Base-by-base conservation (phyloP, 2,329 filamentous ascomycete species). In the Alternaria solani region DNA sequence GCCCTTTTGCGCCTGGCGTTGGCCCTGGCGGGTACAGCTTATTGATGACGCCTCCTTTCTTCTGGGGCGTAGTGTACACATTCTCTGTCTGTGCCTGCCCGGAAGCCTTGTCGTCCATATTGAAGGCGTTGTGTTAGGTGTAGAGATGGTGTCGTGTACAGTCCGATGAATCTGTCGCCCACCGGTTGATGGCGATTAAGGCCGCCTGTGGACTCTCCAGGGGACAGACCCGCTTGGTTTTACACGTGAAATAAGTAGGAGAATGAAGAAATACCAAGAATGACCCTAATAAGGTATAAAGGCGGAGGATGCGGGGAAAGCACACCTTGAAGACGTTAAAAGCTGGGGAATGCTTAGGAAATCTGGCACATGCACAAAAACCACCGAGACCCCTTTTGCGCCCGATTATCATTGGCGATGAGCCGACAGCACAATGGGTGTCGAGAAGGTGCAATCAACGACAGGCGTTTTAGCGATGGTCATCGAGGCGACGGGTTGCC, bases 11-110 rank as follows among this genome's bases (percentile, higher is more conserved):
- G 48, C 73, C 73, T 43, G 73, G 72, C 57, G 66, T 70, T 9
- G 69, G 66, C 1, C 75, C 75, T 18, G 75, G 74, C 38, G 75
- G 74, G 51, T 76, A 78, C 11, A 78, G 57, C 39, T 68, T 76
- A 56, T 75, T 75, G 25, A 77, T 55, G 8, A 78, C 42, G 28
- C 75, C 75, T 36, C 74, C 63, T 59, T 66, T 71, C 60, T 66
- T 74, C 16, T 62, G 69, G 9, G 67, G 59, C 25, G 64, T 32
- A 5, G 48, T 62, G 41, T 65, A 63, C 12, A 69, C 65, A 59
- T 73, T 65, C 43, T 71, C 64, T 42, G 65, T 54, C 16, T 26
- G 52, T 18, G 44, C 53, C 12, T 60, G 23, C 44, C 55, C 52
- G 41, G 53, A 47, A 23, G 51, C 43, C 43, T 77, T 76, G 43